Evolutionary conservation across 352 stramenopile species (phyloP).

Genomic region (Plasmopara viticola): DNA sequence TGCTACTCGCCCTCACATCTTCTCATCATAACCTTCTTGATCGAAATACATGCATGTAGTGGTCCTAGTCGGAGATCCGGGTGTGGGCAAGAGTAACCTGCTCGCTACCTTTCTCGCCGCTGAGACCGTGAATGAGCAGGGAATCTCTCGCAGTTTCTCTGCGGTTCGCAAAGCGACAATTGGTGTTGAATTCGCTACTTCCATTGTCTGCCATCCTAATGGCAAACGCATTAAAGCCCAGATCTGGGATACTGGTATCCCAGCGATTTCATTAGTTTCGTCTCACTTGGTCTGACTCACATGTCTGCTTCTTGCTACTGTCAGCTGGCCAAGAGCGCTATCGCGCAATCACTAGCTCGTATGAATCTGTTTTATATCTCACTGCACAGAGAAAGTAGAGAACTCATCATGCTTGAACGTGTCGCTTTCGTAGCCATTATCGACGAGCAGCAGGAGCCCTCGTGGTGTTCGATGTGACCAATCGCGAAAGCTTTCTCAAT

Average conservation of each 20-base stretch:
- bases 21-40: too few species aligned
- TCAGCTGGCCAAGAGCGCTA: slow-evolving; percentile 69
- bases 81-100: slow-evolving; percentile 90
- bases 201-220: slow-evolving; percentile 63
- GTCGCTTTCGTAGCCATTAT: slow-evolving; percentile 42
- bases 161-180: slow-evolving; percentile 68
- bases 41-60: slow-evolving; percentile 23
- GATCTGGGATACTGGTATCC: slow-evolving; percentile 71
- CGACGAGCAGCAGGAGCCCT: slow-evolving; percentile 63
- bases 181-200: slow-evolving; percentile 77
- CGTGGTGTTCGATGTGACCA: slow-evolving; percentile 75
- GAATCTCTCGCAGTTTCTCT: slow-evolving; percentile 40
- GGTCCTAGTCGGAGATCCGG: slow-evolving; percentile 71
- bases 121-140: slow-evolving; percentile 26
- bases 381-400: not conserved
- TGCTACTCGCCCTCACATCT: not conserved
- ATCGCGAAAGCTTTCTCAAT: slow-evolving; percentile 54
- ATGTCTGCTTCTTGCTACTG: not conserved
- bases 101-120: slow-evolving; percentile 69
- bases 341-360: slow-evolving; percentile 80
- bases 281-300: not conserved
- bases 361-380: slow-evolving; percentile 5
- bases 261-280: not conserved
- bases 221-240: slow-evolving; percentile 78
- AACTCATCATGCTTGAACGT: not conserved